Evolutionary conservation across 176 grass and related monocot species (phyloP), one percentile per base, ranked within the genome.

Genomic region (Aechmea fasciata): DNA sequence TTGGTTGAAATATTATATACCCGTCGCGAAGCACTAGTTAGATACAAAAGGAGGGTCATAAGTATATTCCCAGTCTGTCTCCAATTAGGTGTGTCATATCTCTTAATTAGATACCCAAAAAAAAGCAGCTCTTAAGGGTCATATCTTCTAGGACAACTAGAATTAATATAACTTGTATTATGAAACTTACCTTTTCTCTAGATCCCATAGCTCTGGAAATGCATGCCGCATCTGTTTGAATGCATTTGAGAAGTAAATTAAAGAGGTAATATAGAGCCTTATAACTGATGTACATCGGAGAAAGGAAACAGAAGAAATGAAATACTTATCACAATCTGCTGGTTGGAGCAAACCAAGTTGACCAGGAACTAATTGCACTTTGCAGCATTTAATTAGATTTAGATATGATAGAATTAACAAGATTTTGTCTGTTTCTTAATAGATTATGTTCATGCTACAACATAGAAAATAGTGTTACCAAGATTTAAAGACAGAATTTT

Each of bases 161-260:
- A 41, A 41, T 41, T 41, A 41, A 41, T 41, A 55, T 22, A 66
- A 67, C 10, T 24, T 9, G 11, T 19, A 13, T 18, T 69, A 63
- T 73, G 20, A 64, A 65, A 87, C 86, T 83, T 97, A 97, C 93
- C 90, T 87, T 65, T 83, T 92, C 69, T 97, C 94, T 69, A 97
- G 85, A 87, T 92, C 83, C 94, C 94, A 97, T 74, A 97, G 80
- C 49, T 79, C 86, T 49, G 94, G 89, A 87, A 97, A 97, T 77
- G 84, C 82, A 77, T 93, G 90, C 33, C 65, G 77, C 64, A 92
- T 90, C 89, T 97, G 82, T 81, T 78, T 14, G 65, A 85, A 96
- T 76, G 63, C 64, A 69, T 47, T 63, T 33, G 10, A 75, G 63
- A 9, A 74, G 23, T 81, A 73, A 71, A 47, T 80, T 47, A 66